phyloP scores from a whole-genome alignment of 2,329 filamentous ascomycete genomes.

The Fusarium sarcochroum region DNA sequence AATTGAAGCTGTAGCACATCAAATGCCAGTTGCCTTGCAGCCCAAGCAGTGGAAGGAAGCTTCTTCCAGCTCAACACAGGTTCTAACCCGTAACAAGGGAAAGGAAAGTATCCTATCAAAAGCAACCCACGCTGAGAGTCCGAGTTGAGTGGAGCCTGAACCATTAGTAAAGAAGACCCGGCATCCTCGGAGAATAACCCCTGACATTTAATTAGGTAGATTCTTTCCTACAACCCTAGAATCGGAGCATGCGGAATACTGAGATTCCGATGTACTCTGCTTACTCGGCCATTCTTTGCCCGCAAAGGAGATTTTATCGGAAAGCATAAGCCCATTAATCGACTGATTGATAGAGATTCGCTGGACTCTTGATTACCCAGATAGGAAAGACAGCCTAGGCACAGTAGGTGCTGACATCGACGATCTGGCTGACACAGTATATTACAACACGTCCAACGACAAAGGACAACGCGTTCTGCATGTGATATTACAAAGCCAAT shows the following conservation, averaged over 20 bases:
- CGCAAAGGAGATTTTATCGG: conserved; percentile 7
- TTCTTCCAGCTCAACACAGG: no score
- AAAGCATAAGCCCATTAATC: conserved; percentile 29
- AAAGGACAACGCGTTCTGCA: background rate
- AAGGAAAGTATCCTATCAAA: background rate
- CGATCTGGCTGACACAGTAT: conserved; percentile 8
- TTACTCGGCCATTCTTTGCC: background rate
- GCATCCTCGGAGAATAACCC: conserved; percentile 39
- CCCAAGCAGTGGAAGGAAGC: no score
- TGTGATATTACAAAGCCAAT: background rate
- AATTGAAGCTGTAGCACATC: no score
- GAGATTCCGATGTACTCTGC: conserved; percentile 23
- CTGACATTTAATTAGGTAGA: conserved; percentile 15
- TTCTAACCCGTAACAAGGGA: background rate
- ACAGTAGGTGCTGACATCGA: conserved; percentile 1
- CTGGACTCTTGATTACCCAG: conserved; percentile 17
- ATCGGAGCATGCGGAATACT: conserved; percentile 36
- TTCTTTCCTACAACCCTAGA: conserved; percentile 2
- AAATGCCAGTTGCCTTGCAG: no score
- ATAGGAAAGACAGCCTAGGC: conserved; percentile 26
- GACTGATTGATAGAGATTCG: conserved; percentile 23
- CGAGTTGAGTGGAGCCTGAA: conserved; percentile 18
- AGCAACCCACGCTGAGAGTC: background rate
- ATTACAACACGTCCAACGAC: conserved; percentile 2
- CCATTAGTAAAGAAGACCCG: conserved; percentile 29